These are phyloP conservation scores for Mortierella claussenii DNA, from an alignment of 192 early-diverging fungal species.

Conservation along the genomic window DNA sequence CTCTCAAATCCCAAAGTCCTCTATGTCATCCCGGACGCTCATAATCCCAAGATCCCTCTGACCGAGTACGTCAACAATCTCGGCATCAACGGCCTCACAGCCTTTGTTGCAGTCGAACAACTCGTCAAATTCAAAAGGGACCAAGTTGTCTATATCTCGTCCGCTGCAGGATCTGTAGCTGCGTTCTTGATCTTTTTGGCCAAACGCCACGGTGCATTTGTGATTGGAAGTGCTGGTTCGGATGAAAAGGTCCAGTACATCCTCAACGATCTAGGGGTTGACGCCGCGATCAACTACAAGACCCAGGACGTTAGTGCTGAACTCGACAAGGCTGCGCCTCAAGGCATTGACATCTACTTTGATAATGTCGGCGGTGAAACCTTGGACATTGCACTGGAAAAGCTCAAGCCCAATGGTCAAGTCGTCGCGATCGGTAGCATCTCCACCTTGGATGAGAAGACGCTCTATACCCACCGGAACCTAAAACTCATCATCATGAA, in stretches of 20 bases:
- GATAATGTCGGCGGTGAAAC: conserved; percentile 87
- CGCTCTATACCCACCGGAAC: conserved; percentile 66
- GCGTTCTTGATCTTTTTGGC: conserved; percentile 73
- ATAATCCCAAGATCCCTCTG: conserved; percentile 57
- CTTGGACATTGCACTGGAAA: conserved; percentile 77
- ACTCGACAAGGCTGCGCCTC: conserved; percentile 71
- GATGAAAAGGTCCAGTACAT: conserved; percentile 84
- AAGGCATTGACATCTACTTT: conserved; percentile 90
- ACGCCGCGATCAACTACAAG: conserved; percentile 93
- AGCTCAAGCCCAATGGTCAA: conserved; percentile 73
- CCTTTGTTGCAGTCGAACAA: conserved; percentile 58
- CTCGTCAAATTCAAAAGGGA: conserved; percentile 78
- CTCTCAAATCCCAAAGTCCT: conserved; percentile 50
- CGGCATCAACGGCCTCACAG: conserved; percentile 73
- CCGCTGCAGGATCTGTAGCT: conserved; percentile 70
- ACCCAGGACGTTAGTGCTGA: conserved; percentile 61
- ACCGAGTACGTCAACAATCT: conserved; percentile 71
- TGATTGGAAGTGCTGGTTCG: conserved; percentile 83
- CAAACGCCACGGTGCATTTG: conserved; percentile 76
- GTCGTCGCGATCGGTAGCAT: conserved; percentile 80
- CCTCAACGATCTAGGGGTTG: conserved; percentile 71
- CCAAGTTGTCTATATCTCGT: conserved; percentile 84
- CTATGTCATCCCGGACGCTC: conserved; percentile 52
- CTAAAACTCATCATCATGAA: conserved; percentile 63
- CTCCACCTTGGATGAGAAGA: conserved; percentile 70